Evolutionary conservation across 495 filamentous ascomycete species (phyloP), one percentile per base, ranked within the genome.

Genomic region (Neurospora tetraspora): DNA sequence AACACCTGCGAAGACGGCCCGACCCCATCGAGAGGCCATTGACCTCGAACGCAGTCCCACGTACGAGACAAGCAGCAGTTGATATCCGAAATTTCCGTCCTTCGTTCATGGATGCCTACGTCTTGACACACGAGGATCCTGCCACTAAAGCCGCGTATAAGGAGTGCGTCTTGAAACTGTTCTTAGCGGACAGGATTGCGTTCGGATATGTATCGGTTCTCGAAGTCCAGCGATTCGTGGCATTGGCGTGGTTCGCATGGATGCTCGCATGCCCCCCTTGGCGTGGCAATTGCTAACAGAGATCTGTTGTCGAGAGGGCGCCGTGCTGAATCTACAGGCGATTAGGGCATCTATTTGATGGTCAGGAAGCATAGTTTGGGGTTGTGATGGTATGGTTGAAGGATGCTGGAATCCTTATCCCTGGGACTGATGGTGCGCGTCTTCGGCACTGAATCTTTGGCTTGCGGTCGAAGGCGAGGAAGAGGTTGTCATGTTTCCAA

Each of bases 91-190:
- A 71, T 14, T 83, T 83, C 73, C 79, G 79, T 40, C 80, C 81
- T 37, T 83, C 81, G 5, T 75, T 79, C 40, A 84, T 86, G 81
- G 84, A 86, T 70, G 81, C 74, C 34, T 83, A 82, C 69, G 79
- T 84, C 18, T 59, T 82, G 36, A 71, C 73, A 23, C 77, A 81
- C 18, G 81, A 80, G 71, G 74, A 76, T 34, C 53, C 47, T 11
- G 10, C 39, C 71, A 40, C 70, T 16, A 75, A 75, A 74, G 65
- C 11, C 37, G 36, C 39, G 6, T 84, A 85, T 69, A 73, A 76
- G 39, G 39, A 72, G n/a, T 74, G 74, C 31, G 78, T 84, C 7
- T 43, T 81, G 70, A 79, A 75, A 69, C 65, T 83, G 36, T 79
- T 85, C 40, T 59, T 84, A 5, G 80, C 81, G 10, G 82, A 83